These are phyloP conservation scores for Yarrowia deformans DNA, from an alignment of 805 yeast genomes.

Conservation along the genomic window DNA sequence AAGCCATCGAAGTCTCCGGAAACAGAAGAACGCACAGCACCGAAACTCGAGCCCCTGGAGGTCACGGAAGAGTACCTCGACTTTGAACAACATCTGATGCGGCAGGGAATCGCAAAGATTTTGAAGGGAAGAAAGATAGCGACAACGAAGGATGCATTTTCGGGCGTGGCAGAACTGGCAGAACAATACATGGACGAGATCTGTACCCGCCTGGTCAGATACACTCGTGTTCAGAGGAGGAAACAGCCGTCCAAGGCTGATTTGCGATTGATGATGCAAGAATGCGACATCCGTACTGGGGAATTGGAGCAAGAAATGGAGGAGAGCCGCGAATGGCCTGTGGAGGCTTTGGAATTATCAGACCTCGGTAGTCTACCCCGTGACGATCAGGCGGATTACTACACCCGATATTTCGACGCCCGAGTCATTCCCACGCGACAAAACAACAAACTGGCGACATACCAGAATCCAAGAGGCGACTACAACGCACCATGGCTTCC, in stretches of 20 bases:
- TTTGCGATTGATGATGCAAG: constrained; percentile 47
- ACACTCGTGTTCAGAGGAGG: constrained; percentile 50
- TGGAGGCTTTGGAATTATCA: constrained; percentile 13
- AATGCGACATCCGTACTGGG: constrained; percentile 46
- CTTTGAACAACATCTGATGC: constrained; percentile 40
- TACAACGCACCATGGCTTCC: constrained; percentile 83
- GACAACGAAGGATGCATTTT: constrained; percentile 45
- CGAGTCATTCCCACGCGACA: constrained; percentile 31
- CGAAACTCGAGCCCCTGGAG: constrained; percentile 21
- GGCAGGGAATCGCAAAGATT: constrained; percentile 45
- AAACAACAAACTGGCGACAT: constrained; percentile 63
- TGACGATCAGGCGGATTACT: constrained; percentile 36
- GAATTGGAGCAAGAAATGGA: constrained; percentile 48
- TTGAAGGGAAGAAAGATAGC: constrained; percentile 44
- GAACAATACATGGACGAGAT: constrained; percentile 48
- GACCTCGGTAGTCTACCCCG: constrained; percentile 9
- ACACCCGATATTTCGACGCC: constrained; percentile 29
- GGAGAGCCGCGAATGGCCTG: constrained; percentile 30
- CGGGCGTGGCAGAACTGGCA: constrained; percentile 48
- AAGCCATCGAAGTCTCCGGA: constrained; percentile 15
- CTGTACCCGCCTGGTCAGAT: constrained; percentile 45
- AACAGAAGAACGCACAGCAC: neutral
- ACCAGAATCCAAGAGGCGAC: constrained; percentile 52
- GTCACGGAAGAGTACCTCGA: constrained; percentile 26
- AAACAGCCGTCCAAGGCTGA: constrained; percentile 49